Evolutionary conservation across 345 rosid species (phyloP), one percentile per base, ranked within the genome.

Genomic region (Gossypium herbaceum): DNA sequence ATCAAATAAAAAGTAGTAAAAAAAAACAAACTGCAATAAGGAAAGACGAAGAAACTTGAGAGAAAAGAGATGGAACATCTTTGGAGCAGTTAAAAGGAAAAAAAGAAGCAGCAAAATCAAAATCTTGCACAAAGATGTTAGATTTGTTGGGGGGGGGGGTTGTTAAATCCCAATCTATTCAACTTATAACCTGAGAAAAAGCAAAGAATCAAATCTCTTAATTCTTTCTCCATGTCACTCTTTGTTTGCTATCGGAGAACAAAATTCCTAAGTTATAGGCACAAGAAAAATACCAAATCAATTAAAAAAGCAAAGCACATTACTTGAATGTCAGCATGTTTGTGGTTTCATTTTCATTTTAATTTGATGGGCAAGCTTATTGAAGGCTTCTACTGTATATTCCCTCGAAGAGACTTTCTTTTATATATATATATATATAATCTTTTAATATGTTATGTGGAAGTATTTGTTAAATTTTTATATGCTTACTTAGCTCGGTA

Each of bases 231-330:
- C 50, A n/a, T 29, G 1, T 44, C 59, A 74, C 65, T 55, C 72
- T 51, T 50, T 34, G 74, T 45, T 1, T 34, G 68, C 15, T 41
- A 2, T 0, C 13, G 29, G 4, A 16, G 22, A 65, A 7, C 7
- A 64, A 44, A 55, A 77, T 75, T 70, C 72, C 77, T 57, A 12
- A 72, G 5, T 71, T 7, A 64, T 43, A 29, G 20, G 16, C 25
- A 52, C 78, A 74, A 41, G 64, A 71, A 11, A 57, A 13, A 1
- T 70, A n/a, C 43, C 67, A 75, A 73, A 78, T 82, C 84, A 82
- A 79, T 79, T 1, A 81, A 83, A 81, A 83, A 78, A 83, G 74
- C 81, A 51, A 62, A 58, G 44, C 79, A 56, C 69, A 56, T 11
- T 25, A 12, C 2, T 62, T 1, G 13, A 41, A 20, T 61, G 2